Conservation (phyloP, 257 asterid genomes). For the Jaltomata sinuosa region DNA sequence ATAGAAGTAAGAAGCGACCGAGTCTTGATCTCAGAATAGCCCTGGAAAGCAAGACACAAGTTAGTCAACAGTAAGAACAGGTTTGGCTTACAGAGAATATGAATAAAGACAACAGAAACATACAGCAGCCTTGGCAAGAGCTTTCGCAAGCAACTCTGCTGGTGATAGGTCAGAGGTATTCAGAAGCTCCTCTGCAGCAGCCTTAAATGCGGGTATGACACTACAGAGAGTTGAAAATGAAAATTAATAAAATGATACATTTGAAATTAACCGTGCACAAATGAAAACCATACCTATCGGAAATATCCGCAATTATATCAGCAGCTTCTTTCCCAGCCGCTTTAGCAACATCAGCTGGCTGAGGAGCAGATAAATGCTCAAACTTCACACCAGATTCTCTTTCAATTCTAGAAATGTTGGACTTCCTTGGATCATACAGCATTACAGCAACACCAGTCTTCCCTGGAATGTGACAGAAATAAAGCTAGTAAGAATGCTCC, state of each 20-base stretch:
- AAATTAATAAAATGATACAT: background rate
- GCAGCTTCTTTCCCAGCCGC: slow-evolving; percentile 84
- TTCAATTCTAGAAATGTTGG: slow-evolving; percentile 79
- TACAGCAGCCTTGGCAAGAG: slow-evolving; percentile 94
- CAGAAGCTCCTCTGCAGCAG: slow-evolving; percentile 85
- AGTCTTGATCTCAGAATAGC: slow-evolving; percentile 78
- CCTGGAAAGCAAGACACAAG: slow-evolving; percentile 34
- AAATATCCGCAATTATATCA: slow-evolving; percentile 50
- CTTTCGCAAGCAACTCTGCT: slow-evolving; percentile 83
- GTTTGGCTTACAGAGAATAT: background rate
- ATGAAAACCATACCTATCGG: slow-evolving; percentile 50
- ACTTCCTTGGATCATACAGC: slow-evolving; percentile 91
- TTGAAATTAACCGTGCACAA: background rate
- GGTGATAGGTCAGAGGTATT: slow-evolving; percentile 56
- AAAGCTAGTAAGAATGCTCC: background rate
- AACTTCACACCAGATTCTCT: slow-evolving; percentile 94
- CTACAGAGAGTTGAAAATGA: slow-evolving; percentile 25
- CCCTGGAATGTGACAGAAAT: slow-evolving; percentile 33
- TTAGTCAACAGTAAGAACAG: slow-evolving; percentile 4
- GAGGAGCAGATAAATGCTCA: slow-evolving; percentile 88
- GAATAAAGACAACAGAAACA: slow-evolving; percentile 14
- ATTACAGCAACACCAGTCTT: slow-evolving; percentile 87
- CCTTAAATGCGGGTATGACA: slow-evolving; percentile 80
- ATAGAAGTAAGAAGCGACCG: slow-evolving; percentile 82
- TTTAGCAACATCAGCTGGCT: slow-evolving; percentile 92